Evolutionary conservation across 805 yeast species (phyloP), one percentile per base, ranked within the genome.

Genomic region (Starmerella scarabaei): DNA sequence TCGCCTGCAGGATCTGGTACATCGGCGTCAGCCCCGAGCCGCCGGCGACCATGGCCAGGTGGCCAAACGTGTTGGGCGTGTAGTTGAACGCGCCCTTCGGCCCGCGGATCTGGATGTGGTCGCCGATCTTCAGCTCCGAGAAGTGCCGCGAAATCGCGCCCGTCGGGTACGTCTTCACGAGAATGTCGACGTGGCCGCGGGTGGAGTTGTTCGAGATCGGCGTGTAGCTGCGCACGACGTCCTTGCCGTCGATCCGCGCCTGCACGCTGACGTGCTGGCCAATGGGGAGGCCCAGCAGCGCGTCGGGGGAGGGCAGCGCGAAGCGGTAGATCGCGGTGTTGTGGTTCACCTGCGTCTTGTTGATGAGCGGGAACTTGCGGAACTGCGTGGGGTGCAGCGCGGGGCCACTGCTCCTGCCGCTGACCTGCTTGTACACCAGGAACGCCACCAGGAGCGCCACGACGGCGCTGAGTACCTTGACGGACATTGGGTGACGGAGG

Each of bases 11-110:
- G 51, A 86, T 79, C 61, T 85, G 93, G 54, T 80, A 68, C 62
- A 83, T 76, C 29, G 96, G 95, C 7, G 95, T 83, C 47, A 86
- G 78, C 38, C 96, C 96, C 29, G 96, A 83, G 55, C 96, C 97
- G 51, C 96, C 96, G 31, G 94, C 93, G 50, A 88, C 76, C 96
- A 86, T 86, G 40, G 80, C 84, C 44, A 86, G 68, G 44, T 71
- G 69, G 43, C 69, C 65, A 42, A 72, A 76, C 76, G 79, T 75
- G 63, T 81, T 82, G 51, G 93, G 84, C 38, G 73, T 67, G 64
- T 86, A 86, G 46, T 75, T 71, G 68, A 81, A 84, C 54, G 74
- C 74, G 6, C 97, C 96, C 63, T 81, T 82, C 53, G 97, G 97
- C 21, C 97, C 67, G n/a, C 59, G 49, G 20, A 53, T 79, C 37